phyloP scores from a whole-genome alignment of 495 filamentous ascomycete species.

The Neurospora sp. region DNA sequence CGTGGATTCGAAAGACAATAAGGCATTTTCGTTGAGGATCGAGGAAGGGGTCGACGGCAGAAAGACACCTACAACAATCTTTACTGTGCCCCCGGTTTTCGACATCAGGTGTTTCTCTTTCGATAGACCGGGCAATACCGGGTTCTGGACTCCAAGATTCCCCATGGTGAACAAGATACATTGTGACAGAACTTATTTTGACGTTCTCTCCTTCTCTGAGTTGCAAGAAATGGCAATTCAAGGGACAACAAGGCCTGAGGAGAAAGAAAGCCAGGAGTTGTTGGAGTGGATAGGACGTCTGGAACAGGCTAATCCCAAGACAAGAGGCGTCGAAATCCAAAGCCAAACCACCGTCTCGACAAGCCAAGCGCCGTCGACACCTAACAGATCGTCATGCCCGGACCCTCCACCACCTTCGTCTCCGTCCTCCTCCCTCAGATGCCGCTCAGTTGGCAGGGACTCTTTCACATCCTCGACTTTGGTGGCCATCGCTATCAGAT shows the following conservation, averaged over 20 bases:
- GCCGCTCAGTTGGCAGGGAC: background rate
- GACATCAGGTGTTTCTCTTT: conserved; percentile 40
- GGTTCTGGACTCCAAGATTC: conserved; percentile 38
- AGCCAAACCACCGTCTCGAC: background rate
- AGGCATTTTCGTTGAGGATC: conserved; percentile 18
- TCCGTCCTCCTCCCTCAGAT: background rate
- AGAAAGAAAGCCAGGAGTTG: conserved; percentile 39
- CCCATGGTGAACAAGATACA: conserved; percentile 37
- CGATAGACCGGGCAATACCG: conserved; percentile 30
- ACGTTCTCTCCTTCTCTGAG: conserved; percentile 32
- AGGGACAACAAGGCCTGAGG: conserved; percentile 35
- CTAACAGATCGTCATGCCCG: background rate
- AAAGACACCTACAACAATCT: conserved; percentile 27
- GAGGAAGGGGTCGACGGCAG: conserved; percentile 23
- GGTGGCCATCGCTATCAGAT: background rate
- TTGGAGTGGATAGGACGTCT: conserved; percentile 45
- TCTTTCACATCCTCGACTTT: background rate
- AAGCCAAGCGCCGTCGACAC: conserved; percentile 8
- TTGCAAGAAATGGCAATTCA: conserved; percentile 32
- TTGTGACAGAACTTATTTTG: conserved; percentile 32
- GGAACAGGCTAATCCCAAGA: conserved; percentile 32
- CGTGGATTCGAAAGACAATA: conserved; percentile 20
- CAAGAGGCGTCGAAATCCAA: conserved; percentile 17
- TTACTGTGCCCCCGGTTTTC: conserved; percentile 31
- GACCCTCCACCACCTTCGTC: background rate